Percentiles rank a stretch among this genome's conserved stretches.
These are phyloP conservation scores for Chamaenerion angustifolium DNA, from an alignment of 345 rosid genomes.

Conservation along the genomic window DNA sequence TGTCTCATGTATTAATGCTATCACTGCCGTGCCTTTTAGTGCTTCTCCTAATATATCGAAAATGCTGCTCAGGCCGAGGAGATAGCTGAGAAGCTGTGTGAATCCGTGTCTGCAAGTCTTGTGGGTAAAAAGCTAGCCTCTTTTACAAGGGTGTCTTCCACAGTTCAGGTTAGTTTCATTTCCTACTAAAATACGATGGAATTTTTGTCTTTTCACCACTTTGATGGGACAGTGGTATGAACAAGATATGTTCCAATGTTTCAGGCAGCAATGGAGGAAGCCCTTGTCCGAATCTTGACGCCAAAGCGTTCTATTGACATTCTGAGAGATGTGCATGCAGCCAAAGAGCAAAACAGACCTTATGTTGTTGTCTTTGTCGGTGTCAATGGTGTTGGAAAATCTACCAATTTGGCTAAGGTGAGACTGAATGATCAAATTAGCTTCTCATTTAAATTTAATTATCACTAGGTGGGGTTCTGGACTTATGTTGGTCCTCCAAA, in stretches of 20 bases:
- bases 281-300: slow-evolving; percentile 89
- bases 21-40: not conserved
- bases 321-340: slow-evolving; percentile 82
- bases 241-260: slow-evolving; percentile 1
- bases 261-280: slow-evolving; percentile 96
- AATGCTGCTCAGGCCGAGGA: slow-evolving; percentile 60
- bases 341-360: slow-evolving; percentile 84
- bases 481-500: too few relatives aligned
- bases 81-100: slow-evolving; percentile 97
- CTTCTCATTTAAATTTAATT: not conserved
- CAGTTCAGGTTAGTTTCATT: slow-evolving; percentile 60
- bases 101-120: slow-evolving; percentile 90
- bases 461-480: slow-evolving; percentile 4
- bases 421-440: not conserved
- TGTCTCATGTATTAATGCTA: slow-evolving; percentile 7
- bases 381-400: slow-evolving; percentile 97
- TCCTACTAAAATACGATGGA: not conserved
- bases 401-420: slow-evolving; percentile 92
- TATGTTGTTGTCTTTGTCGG: slow-evolving; percentile 96
- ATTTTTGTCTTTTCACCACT: not conserved
- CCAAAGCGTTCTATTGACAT: slow-evolving; percentile 96
- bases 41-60: not conserved
- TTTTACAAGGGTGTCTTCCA: slow-evolving; percentile 90
- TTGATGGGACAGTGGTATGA: not conserved
- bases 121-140: slow-evolving; percentile 95